phyloP scores from a whole-genome alignment of 2,329 filamentous ascomycete genomes.

The Teratosphaeriaceae sp. region DNA sequence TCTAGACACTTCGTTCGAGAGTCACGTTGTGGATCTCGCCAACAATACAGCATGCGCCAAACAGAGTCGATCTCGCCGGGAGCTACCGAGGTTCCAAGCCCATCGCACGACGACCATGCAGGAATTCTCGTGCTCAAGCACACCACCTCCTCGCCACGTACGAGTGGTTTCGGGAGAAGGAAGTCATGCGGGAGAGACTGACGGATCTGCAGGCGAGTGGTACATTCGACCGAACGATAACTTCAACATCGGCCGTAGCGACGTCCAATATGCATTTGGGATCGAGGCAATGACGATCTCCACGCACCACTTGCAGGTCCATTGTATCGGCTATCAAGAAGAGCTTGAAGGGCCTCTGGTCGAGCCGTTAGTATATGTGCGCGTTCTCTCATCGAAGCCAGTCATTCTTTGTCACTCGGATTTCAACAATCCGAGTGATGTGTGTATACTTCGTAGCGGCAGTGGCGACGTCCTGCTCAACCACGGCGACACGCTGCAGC shows the following conservation, averaged over 20 bases:
- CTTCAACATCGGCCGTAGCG: conserved; percentile 24
- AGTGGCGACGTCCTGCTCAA: conserved; percentile 37
- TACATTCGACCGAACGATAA: background rate
- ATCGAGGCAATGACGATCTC: conserved; percentile 34
- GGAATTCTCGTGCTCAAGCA: too few relatives aligned
- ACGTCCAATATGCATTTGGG: conserved; percentile 17
- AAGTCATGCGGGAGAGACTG: background rate
- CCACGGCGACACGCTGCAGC: conserved; percentile 35
- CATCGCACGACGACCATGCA: too few relatives aligned
- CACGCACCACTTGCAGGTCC: conserved; percentile 40
- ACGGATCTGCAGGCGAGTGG: background rate
- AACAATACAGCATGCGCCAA: too few relatives aligned
- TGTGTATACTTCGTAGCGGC: conserved; percentile 22
- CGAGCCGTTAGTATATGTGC: conserved; percentile 41
- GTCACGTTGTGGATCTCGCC: too few relatives aligned
- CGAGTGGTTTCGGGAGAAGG: background rate
- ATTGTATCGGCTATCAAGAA: conserved; percentile 41
- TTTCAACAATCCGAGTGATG: conserved; percentile 18
- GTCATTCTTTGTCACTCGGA: conserved; percentile 31
- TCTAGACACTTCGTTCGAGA: too few relatives aligned
- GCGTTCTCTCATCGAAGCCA: conserved; percentile 40
- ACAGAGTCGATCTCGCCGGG: too few relatives aligned
- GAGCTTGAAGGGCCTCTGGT: conserved; percentile 21
- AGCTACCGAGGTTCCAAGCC: too few relatives aligned
- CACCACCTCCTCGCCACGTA: too few relatives aligned